Conservation (phyloP, 2,329 filamentous ascomycete species). For the Ceratocystis variospora region DNA sequence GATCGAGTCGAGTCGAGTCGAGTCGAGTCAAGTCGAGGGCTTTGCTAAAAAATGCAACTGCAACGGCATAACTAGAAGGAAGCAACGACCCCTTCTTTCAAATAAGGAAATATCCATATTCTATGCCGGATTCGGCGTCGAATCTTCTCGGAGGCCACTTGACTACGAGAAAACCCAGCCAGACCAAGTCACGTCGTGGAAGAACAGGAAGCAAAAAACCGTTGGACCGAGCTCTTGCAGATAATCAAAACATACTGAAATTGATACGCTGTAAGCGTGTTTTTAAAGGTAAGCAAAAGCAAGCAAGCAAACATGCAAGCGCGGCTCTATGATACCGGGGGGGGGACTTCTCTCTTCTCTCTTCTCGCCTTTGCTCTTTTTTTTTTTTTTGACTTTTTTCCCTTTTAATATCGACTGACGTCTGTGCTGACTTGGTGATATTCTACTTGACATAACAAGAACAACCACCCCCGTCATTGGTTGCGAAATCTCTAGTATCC, state of each 20-base stretch:
- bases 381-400: background rate
- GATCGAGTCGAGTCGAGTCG: too few relatives aligned
- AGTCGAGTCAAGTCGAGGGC: background rate
- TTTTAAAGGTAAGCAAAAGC: too few relatives aligned
- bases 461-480: background rate
- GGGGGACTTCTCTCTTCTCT: background rate
- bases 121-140: background rate
- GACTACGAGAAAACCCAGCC: background rate
- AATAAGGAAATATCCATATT: background rate
- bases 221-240: background rate
- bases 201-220: background rate
- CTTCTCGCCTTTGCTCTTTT: background rate
- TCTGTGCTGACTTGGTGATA: slow-evolving; percentile 6
- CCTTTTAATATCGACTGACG: background rate
- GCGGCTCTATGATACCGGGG: background rate
- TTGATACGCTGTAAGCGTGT: too few relatives aligned
- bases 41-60: background rate
- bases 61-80: background rate
- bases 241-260: too few relatives aligned
- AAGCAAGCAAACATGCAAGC: too few relatives aligned
- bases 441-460: background rate
- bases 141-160: background rate
- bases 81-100: background rate
- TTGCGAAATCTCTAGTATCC: background rate
- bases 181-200: background rate